phyloP scores from a whole-genome alignment of 768 basidiomycete species.

The Tricholoma flavovirens region DNA sequence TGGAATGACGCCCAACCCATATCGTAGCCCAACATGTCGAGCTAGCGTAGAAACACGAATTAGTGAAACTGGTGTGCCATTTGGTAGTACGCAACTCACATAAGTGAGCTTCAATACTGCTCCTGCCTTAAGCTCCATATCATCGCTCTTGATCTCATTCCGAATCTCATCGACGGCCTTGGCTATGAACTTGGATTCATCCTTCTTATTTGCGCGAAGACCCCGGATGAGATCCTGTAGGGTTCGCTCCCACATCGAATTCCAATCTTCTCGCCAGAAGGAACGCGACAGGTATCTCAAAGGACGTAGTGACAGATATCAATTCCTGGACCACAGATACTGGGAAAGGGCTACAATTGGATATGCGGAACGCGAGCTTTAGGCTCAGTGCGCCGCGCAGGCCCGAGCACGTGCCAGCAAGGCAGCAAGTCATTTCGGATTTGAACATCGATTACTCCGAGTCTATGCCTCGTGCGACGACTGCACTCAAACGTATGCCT shows the following conservation, averaged over 20 bases:
- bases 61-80: neutral
- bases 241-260: constrained; percentile 89
- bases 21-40: constrained; percentile 95
- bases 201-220: constrained; percentile 90
- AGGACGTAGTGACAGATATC: no score
- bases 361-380: no score
- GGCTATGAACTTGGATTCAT: constrained; percentile 87
- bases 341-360: no score
- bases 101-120: constrained; percentile 96
- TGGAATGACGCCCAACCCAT: constrained; percentile 96
- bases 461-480: no score
- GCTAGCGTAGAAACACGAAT: constrained; percentile 40
- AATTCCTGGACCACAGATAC: no score
- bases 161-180: constrained; percentile 94
- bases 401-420: no score
- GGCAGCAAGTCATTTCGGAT: no score
- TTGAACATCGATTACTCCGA: no score
- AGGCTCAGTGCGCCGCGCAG: no score
- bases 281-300: no score
- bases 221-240: constrained; percentile 94
- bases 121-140: constrained; percentile 95
- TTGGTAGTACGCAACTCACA: constrained; percentile 48
- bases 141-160: constrained; percentile 84
- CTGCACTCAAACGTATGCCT: no score
- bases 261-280: neutral